Conservation (phyloP, 768 basidiomycete genomes). For the Dentipellis fragilis region DNA sequence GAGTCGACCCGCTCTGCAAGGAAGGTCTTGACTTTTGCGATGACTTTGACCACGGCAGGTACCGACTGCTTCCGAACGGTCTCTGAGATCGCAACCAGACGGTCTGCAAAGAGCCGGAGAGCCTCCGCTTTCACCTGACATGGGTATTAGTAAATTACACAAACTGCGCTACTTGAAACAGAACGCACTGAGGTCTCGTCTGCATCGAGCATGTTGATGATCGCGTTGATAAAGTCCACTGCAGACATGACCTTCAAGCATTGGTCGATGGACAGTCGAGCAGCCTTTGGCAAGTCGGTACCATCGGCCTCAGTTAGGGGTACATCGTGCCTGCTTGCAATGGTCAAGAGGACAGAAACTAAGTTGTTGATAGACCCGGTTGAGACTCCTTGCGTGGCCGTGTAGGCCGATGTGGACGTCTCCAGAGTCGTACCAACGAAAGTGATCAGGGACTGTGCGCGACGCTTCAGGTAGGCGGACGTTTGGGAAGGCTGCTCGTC, state of each 20-base stretch:
- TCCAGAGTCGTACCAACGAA: slow-evolving; percentile 51
- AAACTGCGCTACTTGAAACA: slow-evolving; percentile 34
- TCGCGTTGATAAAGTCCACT: slow-evolving; percentile 52
- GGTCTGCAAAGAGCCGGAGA: slow-evolving; percentile 57
- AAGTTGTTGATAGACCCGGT: slow-evolving; percentile 29
- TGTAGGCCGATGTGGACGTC: slow-evolving; percentile 14
- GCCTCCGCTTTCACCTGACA: slow-evolving; percentile 55
- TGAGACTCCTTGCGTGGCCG: slow-evolving; percentile 11
- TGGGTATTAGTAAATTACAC: slow-evolving; percentile 30
- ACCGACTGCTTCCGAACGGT: slow-evolving; percentile 43
- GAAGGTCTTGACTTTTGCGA: slow-evolving; percentile 39
- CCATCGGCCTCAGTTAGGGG: slow-evolving; percentile 18
- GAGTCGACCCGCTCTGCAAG: slow-evolving; percentile 30
- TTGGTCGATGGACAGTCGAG: slow-evolving; percentile 9
- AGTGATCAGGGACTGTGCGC: slow-evolving; percentile 57
- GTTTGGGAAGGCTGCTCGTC: slow-evolving; percentile 44
- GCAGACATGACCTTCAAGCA: slow-evolving; percentile 57
- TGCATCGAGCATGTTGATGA: slow-evolving; percentile 37
- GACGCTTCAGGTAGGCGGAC: slow-evolving; percentile 38
- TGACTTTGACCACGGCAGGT: slow-evolving; percentile 40
- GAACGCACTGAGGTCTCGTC: slow-evolving; percentile 6
- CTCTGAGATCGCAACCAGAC: slow-evolving; percentile 50
- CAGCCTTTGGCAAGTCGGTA: slow-evolving; percentile 6
- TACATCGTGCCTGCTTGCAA: slow-evolving; percentile 29
- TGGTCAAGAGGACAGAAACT: slow-evolving; percentile 37